These are phyloP conservation scores for Trametes cinnabarina DNA, from an alignment of 768 basidiomycete species.

Conservation along the genomic window DNA sequence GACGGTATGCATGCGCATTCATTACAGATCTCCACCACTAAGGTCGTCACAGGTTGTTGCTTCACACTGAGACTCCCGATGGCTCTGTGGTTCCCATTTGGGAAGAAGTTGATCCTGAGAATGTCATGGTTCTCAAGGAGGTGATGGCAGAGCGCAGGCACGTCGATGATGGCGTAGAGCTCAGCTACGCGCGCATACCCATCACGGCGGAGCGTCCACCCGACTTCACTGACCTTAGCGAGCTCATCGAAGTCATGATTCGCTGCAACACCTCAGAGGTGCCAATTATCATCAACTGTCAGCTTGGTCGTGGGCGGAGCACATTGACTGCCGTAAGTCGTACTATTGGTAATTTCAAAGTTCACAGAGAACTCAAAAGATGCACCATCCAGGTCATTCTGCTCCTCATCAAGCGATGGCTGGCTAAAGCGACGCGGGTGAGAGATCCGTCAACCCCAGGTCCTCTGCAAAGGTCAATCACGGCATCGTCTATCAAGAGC, in stretches of 20 bases:
- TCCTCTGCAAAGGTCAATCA: constrained; percentile 40
- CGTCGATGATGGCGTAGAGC: constrained; percentile 49
- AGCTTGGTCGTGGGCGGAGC: constrained; percentile 89
- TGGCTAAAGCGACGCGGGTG: constrained; percentile 40
- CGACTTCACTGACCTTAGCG: constrained; percentile 69
- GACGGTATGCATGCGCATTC: constrained; percentile 48
- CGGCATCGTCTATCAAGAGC: constrained; percentile 39
- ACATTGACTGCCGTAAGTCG: constrained; percentile 77
- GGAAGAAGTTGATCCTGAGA: constrained; percentile 76
- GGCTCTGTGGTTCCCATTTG: constrained; percentile 91
- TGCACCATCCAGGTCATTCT: constrained; percentile 84
- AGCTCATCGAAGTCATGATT: constrained; percentile 77
- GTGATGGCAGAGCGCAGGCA: constrained; percentile 67
- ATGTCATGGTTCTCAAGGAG: constrained; percentile 83
- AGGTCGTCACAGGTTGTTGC: constrained; percentile 57
- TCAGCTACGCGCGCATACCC: constrained; percentile 83
- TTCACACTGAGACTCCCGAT: constrained; percentile 86
- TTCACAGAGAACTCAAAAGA: too few species aligned
- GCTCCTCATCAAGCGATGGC: constrained; percentile 81
- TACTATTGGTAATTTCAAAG: not conserved
- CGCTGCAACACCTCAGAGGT: constrained; percentile 64
- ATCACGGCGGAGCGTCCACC: constrained; percentile 88
- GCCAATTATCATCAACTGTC: constrained; percentile 92
- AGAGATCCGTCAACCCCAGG: constrained; percentile 39
- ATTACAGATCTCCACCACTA: not conserved